Evolutionary conservation across 345 rosid species (phyloP), one percentile per base, ranked within the genome.

Genomic region (Eucalyptus polyanthemos): DNA sequence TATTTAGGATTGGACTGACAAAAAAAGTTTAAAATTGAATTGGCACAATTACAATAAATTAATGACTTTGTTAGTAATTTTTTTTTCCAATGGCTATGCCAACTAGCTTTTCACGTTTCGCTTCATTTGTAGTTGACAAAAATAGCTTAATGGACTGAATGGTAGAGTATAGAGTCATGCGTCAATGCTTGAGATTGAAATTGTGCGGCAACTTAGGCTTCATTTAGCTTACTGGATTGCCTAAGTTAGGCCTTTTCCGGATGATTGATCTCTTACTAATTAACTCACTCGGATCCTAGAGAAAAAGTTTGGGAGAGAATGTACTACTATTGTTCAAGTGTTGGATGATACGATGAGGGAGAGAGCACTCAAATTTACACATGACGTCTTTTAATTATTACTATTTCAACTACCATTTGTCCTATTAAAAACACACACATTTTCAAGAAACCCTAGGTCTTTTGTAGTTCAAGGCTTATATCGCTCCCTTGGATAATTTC

Each of bases 41-140:
- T 21, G 2, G 0, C 11, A 53, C 1, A 53, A 53, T 53, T 53
- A 4, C 0, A 53, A 53, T 53, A 53, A 1, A 21, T 53, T 53
- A 4, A 53, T 1, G 11, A 53, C 5, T 53, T 53, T 53, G 21
- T 53, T 0, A 4, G 25, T 53, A 53, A 21, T 53, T 53, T 53
- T 51, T 51, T 50, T 53, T 53, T 53, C 58, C 4, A 53, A 53
- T 53, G 69, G 69, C 69, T 62, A 27, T 62, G 62, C 62, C 29
- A 29, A 12, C 69, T 65, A n/a, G 40, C 10, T 8, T 65, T 65
- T n/a, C 40, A 34, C 3, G 3, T 34, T 65, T 65, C 6, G 1
- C 69, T 62, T 62, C 34, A 2, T 62, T 29, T 0, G 8, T 62
- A 62, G 69, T 12, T 29, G 8, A 15, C 4, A 27, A n/a, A 65